A percentile compares a stretch with the other conserved stretches of the same genome.
phyloP scores from a whole-genome alignment of 768 basidiomycete genomes.

The Boletus sp. region DNA sequence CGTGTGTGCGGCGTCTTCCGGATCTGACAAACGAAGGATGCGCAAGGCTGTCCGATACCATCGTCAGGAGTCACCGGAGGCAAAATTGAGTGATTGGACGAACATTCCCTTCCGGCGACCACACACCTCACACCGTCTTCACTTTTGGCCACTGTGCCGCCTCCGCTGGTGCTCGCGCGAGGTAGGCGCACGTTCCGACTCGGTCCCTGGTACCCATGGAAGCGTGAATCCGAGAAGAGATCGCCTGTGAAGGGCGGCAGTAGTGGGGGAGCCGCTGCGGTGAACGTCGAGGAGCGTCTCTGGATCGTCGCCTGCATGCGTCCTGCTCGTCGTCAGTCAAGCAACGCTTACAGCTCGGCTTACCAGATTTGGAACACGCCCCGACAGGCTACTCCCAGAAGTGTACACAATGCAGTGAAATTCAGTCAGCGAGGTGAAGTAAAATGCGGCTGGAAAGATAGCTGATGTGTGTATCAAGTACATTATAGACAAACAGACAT shows the following conservation, averaged over 20 bases:
- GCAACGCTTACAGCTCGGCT: neutral
- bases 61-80: slow-evolving; percentile 6
- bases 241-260: slow-evolving; percentile 20
- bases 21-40: slow-evolving; percentile 55
- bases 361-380: slow-evolving; percentile 10
- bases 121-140: slow-evolving; percentile 67
- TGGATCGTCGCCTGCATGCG: slow-evolving; percentile 25
- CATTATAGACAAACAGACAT: neutral
- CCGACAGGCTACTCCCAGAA: too few relatives aligned
- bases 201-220: slow-evolving; percentile 43
- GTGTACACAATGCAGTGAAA: neutral
- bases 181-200: slow-evolving; percentile 55
- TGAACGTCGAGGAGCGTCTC: slow-evolving; percentile 28
- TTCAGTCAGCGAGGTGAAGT: neutral
- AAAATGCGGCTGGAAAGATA: neutral
- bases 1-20: slow-evolving; percentile 34
- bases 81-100: slow-evolving; percentile 18
- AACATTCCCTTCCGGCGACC: slow-evolving; percentile 79
- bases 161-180: slow-evolving; percentile 58
- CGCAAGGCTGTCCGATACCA: slow-evolving; percentile 45
- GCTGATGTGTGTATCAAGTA: neutral
- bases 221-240: slow-evolving; percentile 40
- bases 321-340: neutral
- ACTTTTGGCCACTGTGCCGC: slow-evolving; percentile 63
- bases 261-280: neutral